These are phyloP conservation scores for Exophiala mesophila DNA, from an alignment of 2,329 filamentous ascomycete species.

Conservation along the genomic window DNA sequence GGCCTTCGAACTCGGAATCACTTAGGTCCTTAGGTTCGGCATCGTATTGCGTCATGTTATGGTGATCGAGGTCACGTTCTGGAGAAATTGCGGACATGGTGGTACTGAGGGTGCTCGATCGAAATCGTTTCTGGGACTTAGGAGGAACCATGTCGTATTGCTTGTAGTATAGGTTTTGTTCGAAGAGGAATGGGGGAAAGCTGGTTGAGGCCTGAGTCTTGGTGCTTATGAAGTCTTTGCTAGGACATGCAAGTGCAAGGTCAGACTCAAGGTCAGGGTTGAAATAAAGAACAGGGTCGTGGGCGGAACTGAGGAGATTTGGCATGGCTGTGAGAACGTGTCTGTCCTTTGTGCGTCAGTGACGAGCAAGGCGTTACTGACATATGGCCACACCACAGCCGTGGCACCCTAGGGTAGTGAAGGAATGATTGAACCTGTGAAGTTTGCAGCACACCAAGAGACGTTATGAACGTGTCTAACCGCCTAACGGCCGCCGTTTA, in stretches of 20 bases:
- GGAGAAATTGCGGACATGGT: too few species aligned
- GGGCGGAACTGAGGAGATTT: not conserved
- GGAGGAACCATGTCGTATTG: not conserved
- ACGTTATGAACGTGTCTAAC: too few species aligned
- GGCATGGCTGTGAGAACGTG: too few species aligned
- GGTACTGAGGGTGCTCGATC: too few species aligned
- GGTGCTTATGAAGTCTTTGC: not conserved
- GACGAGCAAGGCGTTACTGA: too few species aligned
- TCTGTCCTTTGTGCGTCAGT: too few species aligned
- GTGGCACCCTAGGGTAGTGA: too few species aligned
- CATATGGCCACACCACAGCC: too few species aligned
- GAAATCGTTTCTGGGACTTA: not conserved
- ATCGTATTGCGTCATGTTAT: not conserved
- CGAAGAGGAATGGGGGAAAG: not conserved
- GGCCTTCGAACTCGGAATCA: not conserved
- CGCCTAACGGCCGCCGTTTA: too few species aligned
- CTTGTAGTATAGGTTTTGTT: not conserved
- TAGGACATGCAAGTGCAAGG: too few species aligned
- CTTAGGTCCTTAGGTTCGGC: not conserved
- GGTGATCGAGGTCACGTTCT: not conserved
- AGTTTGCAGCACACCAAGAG: too few species aligned
- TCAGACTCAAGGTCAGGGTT: not conserved
- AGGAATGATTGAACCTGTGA: too few species aligned
- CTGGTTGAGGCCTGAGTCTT: not conserved
- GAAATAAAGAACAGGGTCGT: not conserved